Percentiles rank a stretch among this genome's conserved stretches.
Evolutionary conservation across 2,329 filamentous ascomycete species (phyloP).

Genomic region (Drechslerella dactyloides): DNA sequence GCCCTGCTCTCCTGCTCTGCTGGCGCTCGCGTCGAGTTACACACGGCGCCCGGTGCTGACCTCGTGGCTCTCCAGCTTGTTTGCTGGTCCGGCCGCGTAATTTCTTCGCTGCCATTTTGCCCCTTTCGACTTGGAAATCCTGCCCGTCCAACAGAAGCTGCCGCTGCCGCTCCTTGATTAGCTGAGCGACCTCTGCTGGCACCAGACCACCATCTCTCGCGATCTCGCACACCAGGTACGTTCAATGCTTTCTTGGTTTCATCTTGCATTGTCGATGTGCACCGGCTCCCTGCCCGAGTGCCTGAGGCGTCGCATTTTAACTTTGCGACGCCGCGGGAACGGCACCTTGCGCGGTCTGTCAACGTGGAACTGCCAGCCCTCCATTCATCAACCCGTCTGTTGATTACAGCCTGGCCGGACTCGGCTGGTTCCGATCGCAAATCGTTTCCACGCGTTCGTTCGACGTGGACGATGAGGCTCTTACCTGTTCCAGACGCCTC

Average conservation of each 20-base stretch:
- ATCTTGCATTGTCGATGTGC: background rate
- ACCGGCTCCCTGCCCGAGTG: background rate
- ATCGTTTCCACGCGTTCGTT: background rate
- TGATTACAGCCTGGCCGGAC: background rate
- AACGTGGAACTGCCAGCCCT: background rate
- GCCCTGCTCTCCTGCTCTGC: constrained; percentile 18
- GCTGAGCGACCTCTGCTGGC: background rate
- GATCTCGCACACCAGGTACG: background rate
- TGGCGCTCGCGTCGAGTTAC: constrained; percentile 26
- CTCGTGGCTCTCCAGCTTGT: background rate
- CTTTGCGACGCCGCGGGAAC: background rate
- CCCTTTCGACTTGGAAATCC: constrained; percentile 13
- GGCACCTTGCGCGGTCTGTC: background rate
- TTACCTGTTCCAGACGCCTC: background rate
- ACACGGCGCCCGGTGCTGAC: constrained; percentile 1
- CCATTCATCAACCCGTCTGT: background rate
- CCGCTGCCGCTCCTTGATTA: background rate
- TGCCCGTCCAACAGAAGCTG: constrained; percentile 4
- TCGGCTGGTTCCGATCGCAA: background rate
- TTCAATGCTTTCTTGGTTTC: background rate
- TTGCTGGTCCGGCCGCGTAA: constrained; percentile 6
- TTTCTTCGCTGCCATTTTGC: constrained; percentile 20
- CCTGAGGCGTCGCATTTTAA: background rate
- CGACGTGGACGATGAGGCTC: background rate
- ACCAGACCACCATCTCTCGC: background rate